A percentile compares a stretch with the other conserved stretches of the same genome.
phyloP scores from a whole-genome alignment of 306 rosid species.

The Vicia faba region DNA sequence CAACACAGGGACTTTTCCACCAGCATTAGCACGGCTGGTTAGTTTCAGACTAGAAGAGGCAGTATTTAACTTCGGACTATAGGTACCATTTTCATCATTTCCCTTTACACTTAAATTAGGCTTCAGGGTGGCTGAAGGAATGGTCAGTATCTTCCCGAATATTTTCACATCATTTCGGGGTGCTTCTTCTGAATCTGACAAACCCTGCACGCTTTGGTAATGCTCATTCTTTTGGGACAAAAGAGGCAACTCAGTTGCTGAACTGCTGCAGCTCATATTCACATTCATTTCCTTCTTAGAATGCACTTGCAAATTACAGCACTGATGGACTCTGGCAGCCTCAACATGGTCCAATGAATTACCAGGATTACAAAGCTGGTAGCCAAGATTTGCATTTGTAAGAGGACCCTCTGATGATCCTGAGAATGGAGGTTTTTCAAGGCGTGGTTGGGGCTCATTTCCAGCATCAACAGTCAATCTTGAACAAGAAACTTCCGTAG shows the following conservation, averaged over 20 bases:
- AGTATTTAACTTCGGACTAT: conserved; percentile 40
- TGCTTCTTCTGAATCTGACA: conserved; percentile 56
- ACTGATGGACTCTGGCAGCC: conserved; percentile 45
- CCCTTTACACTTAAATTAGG: conserved; percentile 42
- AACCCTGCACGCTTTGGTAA: conserved; percentile 40
- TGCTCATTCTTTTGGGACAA: too few relatives aligned
- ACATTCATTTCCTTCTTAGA: conserved; percentile 45
- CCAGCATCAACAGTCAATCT: conserved; percentile 47
- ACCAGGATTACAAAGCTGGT: conserved; percentile 36
- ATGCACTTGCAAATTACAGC: conserved; percentile 46
- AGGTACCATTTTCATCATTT: conserved; percentile 46
- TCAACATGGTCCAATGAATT: conserved; percentile 34
- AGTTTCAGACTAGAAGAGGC: conserved; percentile 48
- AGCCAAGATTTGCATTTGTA: conserved; percentile 46
- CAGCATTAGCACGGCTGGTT: conserved; percentile 43
- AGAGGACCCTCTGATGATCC: conserved; percentile 42
- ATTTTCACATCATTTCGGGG: conserved; percentile 67
- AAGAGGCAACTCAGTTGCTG: conserved; percentile 46
- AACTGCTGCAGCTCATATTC: conserved; percentile 45
- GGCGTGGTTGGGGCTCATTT: conserved; percentile 31
- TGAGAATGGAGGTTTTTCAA: conserved; percentile 40
- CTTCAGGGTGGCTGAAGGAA: conserved; percentile 49
- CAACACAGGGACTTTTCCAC: conserved; percentile 44
- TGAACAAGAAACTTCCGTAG: conserved; percentile 46
- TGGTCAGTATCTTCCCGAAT: conserved; percentile 71